These are phyloP conservation scores for Solanum hybrid DNA, from an alignment of 305 asterid species.

Conservation along the genomic window DNA sequence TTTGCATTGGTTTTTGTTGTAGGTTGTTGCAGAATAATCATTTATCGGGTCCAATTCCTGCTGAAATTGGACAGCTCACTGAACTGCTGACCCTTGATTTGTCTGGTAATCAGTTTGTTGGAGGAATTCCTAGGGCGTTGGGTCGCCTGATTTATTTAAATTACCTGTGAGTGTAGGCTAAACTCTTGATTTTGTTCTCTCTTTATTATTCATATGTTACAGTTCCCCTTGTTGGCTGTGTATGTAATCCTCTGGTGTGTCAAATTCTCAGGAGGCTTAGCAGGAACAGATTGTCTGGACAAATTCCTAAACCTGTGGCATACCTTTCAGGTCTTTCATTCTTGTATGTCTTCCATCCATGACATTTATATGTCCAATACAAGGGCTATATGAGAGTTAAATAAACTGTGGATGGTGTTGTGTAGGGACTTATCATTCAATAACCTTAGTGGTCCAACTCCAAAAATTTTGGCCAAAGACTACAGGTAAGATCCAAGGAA, in stretches of 20 bases:
- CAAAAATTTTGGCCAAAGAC: constrained; percentile 73
- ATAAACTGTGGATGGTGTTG: constrained; percentile 9
- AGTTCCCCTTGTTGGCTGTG: constrained; percentile 6
- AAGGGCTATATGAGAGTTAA: neutral
- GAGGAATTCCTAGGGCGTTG: constrained; percentile 71
- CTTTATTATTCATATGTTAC: neutral
- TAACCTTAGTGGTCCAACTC: constrained; percentile 78
- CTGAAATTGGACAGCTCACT: constrained; percentile 68
- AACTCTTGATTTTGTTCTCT: neutral
- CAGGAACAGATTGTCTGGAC: constrained; percentile 77
- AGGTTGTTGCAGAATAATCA: constrained; percentile 77
- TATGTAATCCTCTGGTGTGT: constrained; percentile 8
- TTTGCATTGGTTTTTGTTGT: constrained; percentile 9
- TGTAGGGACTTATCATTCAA: constrained; percentile 87
- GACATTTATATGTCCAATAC: neutral
- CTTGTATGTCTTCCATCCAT: constrained; percentile 59
- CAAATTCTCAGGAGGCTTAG: constrained; percentile 62
- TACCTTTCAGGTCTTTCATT: constrained; percentile 77
- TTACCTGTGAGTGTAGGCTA: constrained; percentile 45
- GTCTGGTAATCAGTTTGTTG: constrained; percentile 66
- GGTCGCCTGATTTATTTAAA: constrained; percentile 45
- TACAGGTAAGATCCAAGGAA: constrained; percentile 49
- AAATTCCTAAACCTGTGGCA: constrained; percentile 63
- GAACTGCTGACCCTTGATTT: constrained; percentile 71
- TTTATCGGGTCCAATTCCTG: constrained; percentile 53